Conservation (phyloP, 1,139 yeast genomes). For the Maudiozyma humilis region DNA sequence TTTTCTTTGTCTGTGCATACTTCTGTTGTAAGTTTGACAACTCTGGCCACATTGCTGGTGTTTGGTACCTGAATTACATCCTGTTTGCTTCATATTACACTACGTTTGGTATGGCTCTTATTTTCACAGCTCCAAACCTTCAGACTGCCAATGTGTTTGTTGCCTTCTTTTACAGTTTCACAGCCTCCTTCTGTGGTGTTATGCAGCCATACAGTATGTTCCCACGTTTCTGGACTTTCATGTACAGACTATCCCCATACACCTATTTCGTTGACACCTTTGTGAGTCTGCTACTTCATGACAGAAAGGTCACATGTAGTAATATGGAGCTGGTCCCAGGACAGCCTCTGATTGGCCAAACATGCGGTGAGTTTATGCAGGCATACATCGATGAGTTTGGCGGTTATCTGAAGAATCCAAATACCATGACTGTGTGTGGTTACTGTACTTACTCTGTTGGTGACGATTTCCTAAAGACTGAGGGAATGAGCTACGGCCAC, state of each 20-base stretch:
- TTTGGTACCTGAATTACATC: constrained; percentile 41
- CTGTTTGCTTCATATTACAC: constrained; percentile 45
- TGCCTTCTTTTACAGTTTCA: constrained; percentile 43
- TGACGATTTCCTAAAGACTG: constrained; percentile 35
- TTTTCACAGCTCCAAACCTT: constrained; percentile 49
- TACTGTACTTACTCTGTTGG: constrained; percentile 35
- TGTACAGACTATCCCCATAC: constrained; percentile 62
- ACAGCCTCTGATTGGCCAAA: constrained; percentile 45
- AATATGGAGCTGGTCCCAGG: constrained; percentile 42
- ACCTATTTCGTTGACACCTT: constrained; percentile 57
- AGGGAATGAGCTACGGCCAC: constrained; percentile 38
- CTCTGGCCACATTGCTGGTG: constrained; percentile 44
- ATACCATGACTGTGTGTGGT: constrained; percentile 34
- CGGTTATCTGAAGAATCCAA: constrained; percentile 34
- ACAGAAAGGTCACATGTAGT: constrained; percentile 46
- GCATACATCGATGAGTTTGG: constrained; percentile 25
- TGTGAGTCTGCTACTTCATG: constrained; percentile 43
- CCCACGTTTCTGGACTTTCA: constrained; percentile 60
- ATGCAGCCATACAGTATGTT: constrained; percentile 44
- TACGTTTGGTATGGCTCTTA: constrained; percentile 44
- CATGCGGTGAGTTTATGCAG: constrained; percentile 46
- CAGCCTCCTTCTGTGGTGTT: constrained; percentile 51
- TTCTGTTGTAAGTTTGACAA: constrained; percentile 46
- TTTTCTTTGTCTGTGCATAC: constrained; percentile 45
- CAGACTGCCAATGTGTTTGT: constrained; percentile 52